phyloP scores from a whole-genome alignment of 2,329 filamentous ascomycete species.

The Fusarium verrucosum region DNA sequence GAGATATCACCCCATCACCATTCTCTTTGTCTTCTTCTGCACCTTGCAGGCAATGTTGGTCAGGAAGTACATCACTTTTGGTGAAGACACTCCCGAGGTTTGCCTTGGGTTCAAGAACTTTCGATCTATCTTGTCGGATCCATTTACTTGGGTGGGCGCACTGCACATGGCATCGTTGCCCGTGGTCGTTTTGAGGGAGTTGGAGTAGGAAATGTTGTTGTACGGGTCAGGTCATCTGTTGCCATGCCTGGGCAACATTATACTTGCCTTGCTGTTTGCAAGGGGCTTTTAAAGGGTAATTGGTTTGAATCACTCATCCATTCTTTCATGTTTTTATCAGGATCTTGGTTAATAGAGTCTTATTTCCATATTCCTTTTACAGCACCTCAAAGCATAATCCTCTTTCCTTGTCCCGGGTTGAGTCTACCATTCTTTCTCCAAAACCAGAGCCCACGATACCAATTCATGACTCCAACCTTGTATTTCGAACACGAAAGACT shows the following conservation, averaged over 20 bases:
- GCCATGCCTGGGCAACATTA: neutral
- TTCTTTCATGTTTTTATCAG: neutral
- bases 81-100: neutral
- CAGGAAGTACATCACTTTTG: conserved; percentile 20
- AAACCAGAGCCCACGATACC: neutral
- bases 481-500: neutral
- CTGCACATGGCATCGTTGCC: conserved; percentile 23
- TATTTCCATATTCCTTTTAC: neutral
- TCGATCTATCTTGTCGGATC: conserved; percentile 19
- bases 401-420: neutral
- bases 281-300: neutral
- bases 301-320: neutral
- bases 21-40: conserved; percentile 9
- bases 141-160: conserved; percentile 26
- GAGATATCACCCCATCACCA: neutral
- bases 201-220: neutral
- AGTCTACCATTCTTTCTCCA: neutral
- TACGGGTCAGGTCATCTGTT: neutral
- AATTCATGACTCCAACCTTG: neutral
- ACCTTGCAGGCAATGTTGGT: conserved; percentile 24
- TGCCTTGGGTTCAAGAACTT: conserved; percentile 38
- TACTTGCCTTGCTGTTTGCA: neutral
- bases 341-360: neutral
- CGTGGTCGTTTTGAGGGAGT: conserved; percentile 13
- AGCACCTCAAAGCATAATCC: neutral